phyloP scores from a whole-genome alignment of 2,329 filamentous ascomycete species.

The Phaeosphaeria sp. region DNA sequence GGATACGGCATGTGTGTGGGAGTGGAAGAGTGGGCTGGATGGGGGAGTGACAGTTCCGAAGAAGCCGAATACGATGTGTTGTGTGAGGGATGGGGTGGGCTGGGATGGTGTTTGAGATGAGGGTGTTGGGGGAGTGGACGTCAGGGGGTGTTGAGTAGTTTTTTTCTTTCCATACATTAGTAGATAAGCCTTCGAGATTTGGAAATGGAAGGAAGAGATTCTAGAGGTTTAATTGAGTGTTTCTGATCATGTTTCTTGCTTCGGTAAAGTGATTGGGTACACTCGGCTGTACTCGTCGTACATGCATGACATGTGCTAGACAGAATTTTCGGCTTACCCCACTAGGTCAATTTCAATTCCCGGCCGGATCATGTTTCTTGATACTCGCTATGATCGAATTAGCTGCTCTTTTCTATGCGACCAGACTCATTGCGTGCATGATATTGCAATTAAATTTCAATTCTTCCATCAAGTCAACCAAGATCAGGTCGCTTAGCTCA shows the following conservation, averaged over 20 bases:
- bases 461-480: background rate
- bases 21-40: background rate
- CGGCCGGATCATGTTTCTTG: background rate
- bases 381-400: background rate
- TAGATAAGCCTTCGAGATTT: background rate
- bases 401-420: too few species aligned
- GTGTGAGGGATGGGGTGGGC: background rate
- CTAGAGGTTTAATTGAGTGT: background rate
- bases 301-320: background rate
- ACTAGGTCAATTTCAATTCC: background rate
- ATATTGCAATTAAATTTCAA: background rate
- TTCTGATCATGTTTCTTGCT: background rate
- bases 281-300: background rate
- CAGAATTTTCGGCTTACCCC: background rate
- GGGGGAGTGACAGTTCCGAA: constrained; percentile 15
- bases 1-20: constrained; percentile 10
- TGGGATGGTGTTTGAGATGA: background rate
- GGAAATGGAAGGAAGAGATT: too few species aligned
- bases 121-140: background rate
- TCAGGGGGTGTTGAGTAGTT: background rate
- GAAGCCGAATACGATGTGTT: constrained; percentile 7
- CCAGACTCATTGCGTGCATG: too few species aligned
- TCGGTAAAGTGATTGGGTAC: background rate
- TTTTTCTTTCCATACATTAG: background rate
- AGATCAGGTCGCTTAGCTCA: background rate